Evolutionary conservation across 805 yeast genomes (phyloP), one percentile per base, ranked within the genome.

Genomic region (Isabelozyma pseudorhagii): DNA sequence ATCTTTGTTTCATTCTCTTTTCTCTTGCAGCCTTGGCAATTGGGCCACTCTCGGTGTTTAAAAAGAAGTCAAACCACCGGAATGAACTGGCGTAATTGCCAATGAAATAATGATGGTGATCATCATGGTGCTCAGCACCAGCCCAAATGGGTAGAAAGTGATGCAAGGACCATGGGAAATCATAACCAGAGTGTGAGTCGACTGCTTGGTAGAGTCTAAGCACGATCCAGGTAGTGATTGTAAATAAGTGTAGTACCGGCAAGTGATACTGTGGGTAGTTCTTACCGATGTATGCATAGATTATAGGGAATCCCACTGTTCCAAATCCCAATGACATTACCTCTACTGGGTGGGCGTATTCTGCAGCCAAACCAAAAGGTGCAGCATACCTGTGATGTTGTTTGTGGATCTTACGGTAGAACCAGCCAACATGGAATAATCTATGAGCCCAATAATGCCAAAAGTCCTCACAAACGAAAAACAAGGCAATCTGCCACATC

Each of bases 361-460:
- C 99, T 45, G 98, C 98, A 52, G 98, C 85, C 51, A 93, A 74
- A 38, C 99, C 99, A 64, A 93, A 93, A 43, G 99, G 99, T 42
- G 98, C 97, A 18, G 97, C 97, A 67, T 92, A 93, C 69, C 92
- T 85, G 75, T 93, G 99, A 72, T 93, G 99, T 77, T 91, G 97
- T 75, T 93, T 93, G 78, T 93, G 99, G 60, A 93, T 89, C 68
- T 85, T 82, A 74, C 88, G 90, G 82, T 93, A 93, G 67, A 94
- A 88, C 53, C 83, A 79, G 48, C 96, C 96, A 66, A 84, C 81
- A 69, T 93, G 99, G 69, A 93, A 84, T 38, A 85, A 79, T 62
- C 98, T 84, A 72, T 93, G 99, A 67, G 87, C 85, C 87, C 94
- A 87, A 78, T 93, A 93, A 72, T 93, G 99, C 98, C 97, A 94